phyloP scores from a whole-genome alignment of 2,329 filamentous ascomycete species.

The Nigrospora oryzae region DNA sequence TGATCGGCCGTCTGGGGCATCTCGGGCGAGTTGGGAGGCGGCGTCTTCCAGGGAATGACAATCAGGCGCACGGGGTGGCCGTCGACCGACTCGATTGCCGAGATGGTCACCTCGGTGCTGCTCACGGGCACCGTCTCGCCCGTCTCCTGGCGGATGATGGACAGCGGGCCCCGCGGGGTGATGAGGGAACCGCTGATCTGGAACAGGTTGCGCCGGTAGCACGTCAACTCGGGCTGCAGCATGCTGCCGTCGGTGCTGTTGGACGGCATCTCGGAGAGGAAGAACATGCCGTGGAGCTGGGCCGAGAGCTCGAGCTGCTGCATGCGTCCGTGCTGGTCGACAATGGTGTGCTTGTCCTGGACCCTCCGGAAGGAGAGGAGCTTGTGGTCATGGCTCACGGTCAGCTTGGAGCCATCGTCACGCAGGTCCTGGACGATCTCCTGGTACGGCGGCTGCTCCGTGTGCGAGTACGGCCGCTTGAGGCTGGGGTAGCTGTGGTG shows the following conservation, averaged over 20 bases:
- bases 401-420: slow-evolving; percentile 48
- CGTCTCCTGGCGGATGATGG: slow-evolving; percentile 66
- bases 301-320: slow-evolving; percentile 57
- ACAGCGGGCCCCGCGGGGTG: slow-evolving; percentile 68
- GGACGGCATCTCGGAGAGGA: slow-evolving; percentile 71
- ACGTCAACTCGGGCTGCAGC: slow-evolving; percentile 77
- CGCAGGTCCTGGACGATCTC: slow-evolving; percentile 54
- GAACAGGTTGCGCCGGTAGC: slow-evolving; percentile 91
- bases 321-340: slow-evolving; percentile 50
- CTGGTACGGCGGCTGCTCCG: slow-evolving; percentile 46
- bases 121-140: slow-evolving; percentile 78
- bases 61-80: slow-evolving; percentile 88
- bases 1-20: slow-evolving; percentile 62
- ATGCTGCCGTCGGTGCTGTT: slow-evolving; percentile 47
- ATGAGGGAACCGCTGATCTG: slow-evolving; percentile 89
- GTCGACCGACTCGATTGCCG: slow-evolving; percentile 90
- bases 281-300: slow-evolving; percentile 84
- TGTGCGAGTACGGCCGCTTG: slow-evolving; percentile 49
- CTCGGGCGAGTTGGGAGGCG: slow-evolving; percentile 68
- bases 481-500: slow-evolving; percentile 47
- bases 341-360: slow-evolving; percentile 51
- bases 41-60: slow-evolving; percentile 96
- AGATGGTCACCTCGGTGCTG: slow-evolving; percentile 79
- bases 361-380: slow-evolving; percentile 48
- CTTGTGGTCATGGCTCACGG: slow-evolving; percentile 53